Evolutionary conservation across 2,329 filamentous ascomycete genomes (phyloP).

Genomic region (Rutstroemia sydowiana): DNA sequence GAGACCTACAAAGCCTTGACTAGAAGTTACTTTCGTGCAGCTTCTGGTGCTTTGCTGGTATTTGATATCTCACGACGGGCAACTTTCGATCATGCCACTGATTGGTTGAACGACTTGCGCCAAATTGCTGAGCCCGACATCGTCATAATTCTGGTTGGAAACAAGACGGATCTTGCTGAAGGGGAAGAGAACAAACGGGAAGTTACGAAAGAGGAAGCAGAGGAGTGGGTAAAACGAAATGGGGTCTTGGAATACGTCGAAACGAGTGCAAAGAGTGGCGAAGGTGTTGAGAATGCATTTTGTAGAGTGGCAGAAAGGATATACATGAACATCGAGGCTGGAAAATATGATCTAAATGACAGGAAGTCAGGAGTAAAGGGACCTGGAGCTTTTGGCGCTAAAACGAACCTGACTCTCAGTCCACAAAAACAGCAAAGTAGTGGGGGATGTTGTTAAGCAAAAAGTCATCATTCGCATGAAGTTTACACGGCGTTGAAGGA

Average conservation of each 20-base stretch:
- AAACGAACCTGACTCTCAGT: conserved; percentile 39
- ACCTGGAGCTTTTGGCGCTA: conserved; percentile 41
- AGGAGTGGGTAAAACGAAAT: conserved; percentile 81
- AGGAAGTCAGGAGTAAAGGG: conserved; percentile 86
- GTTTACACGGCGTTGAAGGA: neutral
- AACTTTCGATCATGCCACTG: conserved; percentile 81
- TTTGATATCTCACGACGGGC: conserved; percentile 85
- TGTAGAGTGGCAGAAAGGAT: conserved; percentile 90
- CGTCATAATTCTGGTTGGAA: conserved; percentile 88
- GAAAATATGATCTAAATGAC: conserved; percentile 85
- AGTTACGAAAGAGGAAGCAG: conserved; percentile 74
- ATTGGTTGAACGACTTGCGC: conserved; percentile 89
- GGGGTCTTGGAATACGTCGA: conserved; percentile 91
- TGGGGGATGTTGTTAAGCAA: conserved; percentile 23
- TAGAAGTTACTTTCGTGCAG: conserved; percentile 66
- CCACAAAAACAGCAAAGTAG: conserved; percentile 18
- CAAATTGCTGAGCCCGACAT: conserved; percentile 96
- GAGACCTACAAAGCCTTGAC: conserved; percentile 98
- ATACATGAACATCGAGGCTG: conserved; percentile 92
- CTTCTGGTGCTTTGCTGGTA: conserved; percentile 71
- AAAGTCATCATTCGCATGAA: no score
- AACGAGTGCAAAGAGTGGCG: conserved; percentile 91
- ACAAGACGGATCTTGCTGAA: conserved; percentile 77
- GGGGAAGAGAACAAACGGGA: conserved; percentile 59
- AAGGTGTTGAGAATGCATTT: conserved; percentile 89